Percentiles rank a stretch among this genome's conserved stretches.
phyloP scores from a whole-genome alignment of 2,329 filamentous ascomycete genomes.

The Talaromyces sp. region DNA sequence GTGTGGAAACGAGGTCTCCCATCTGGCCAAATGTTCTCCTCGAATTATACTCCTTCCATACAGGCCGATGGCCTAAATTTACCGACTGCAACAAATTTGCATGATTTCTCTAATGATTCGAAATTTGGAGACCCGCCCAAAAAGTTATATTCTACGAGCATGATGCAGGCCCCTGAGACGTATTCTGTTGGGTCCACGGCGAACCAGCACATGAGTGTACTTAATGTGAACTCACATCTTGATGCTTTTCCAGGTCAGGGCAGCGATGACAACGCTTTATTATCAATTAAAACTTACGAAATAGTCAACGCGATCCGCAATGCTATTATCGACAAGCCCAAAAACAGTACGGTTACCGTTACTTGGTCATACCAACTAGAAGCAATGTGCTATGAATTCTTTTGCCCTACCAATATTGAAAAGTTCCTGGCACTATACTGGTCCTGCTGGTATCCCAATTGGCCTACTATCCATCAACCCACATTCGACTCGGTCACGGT shows the following conservation, averaged over 20 bases:
- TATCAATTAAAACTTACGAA: neutral
- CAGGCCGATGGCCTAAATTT: no score
- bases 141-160: no score
- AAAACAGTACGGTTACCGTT: neutral
- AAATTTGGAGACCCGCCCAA: no score
- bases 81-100: no score
- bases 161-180: no score
- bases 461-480: neutral
- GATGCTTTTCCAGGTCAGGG: neutral
- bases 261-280: neutral
- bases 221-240: no score
- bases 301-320: neutral
- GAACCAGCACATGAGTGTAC: no score
- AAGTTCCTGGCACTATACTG: neutral
- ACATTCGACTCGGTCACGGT: neutral
- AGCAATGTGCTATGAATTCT: neutral
- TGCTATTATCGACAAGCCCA: neutral
- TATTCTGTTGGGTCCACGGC: no score
- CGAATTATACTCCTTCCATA: neutral
- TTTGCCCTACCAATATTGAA: neutral
- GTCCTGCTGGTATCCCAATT: neutral
- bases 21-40: neutral
- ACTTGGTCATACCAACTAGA: neutral
- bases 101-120: no score
- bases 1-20: neutral